Evolutionary conservation across 805 yeast species (phyloP), one percentile per base, ranked within the genome.

Genomic region (Kregervanrija fluxuum): DNA sequence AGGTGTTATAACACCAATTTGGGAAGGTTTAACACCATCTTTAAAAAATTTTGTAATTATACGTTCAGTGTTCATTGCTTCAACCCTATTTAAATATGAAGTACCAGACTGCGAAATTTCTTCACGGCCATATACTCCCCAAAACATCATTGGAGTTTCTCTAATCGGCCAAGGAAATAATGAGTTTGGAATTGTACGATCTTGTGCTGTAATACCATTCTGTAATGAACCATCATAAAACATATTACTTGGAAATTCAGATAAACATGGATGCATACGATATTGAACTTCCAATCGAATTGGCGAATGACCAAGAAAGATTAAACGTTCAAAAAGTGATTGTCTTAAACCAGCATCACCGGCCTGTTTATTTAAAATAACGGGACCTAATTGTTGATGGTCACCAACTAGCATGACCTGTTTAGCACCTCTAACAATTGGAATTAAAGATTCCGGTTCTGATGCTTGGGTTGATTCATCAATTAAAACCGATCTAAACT

Each of bases 381-480:
- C 95, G 0, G 98, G 97, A 1, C 97, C 96, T 52, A 90, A 70
- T 68, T 90, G 98, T 66, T 88, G 91, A 65, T 91, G 97, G 62
- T 90, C 98, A 57, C 98, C 98, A 35, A 66, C 96, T 32, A 90
- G 67, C 38, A 90, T 77, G 6, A 89, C 87, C 60, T 90, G 96
- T 58, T 83, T 84, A 38, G 95, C 89, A 22, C 96, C 96, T 53
- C 82, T 84, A 2, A 84, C 88, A 34, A 90, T 77, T 11, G 98
- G 96, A 52, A 90, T 87, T 55, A 90, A 71, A 55, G 85, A 79
- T 62, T 89, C 96, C 1, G 96, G 96, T 62, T 90, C 98, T 0
- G 91, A 77, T 2, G 96, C 91, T 66, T 91, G 97, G 0, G 97
- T 88, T 56, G 88, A 81, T 67, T 90, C 98, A 65, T 90, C 98